A percentile compares a stretch with the other conserved stretches of the same genome.
phyloP scores from a whole-genome alignment of 2,329 filamentous ascomycete species.

The Fusarium sororula region DNA sequence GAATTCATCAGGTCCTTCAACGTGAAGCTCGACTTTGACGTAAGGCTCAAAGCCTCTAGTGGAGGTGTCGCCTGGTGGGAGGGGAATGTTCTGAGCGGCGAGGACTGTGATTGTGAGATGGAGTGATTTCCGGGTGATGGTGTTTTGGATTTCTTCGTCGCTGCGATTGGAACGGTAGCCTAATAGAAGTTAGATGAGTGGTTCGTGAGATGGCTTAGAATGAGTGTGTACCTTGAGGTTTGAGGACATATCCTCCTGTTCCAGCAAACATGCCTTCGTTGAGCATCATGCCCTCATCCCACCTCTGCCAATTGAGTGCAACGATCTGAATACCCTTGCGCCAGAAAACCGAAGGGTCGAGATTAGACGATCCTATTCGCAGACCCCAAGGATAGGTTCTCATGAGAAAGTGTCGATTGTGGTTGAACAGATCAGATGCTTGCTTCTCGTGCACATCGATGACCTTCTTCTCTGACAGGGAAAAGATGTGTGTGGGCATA shows the following conservation, averaged over 20 bases:
- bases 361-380: constrained; percentile 84
- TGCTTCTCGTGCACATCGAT: constrained; percentile 66
- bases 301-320: constrained; percentile 92
- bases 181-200: constrained; percentile 12
- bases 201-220: no score
- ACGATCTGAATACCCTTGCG: constrained; percentile 89
- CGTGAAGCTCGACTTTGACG: constrained; percentile 84
- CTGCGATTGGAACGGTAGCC: constrained; percentile 46
- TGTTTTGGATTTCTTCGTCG: constrained; percentile 34
- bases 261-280: constrained; percentile 92
- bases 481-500: constrained; percentile 76
- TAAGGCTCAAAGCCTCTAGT: constrained; percentile 76
- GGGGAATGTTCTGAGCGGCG: constrained; percentile 78
- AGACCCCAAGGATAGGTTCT: constrained; percentile 87
- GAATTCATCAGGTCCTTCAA: constrained; percentile 69
- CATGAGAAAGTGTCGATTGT: constrained; percentile 86
- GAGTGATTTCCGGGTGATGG: constrained; percentile 65
- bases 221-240: constrained; percentile 69
- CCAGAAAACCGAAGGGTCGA: constrained; percentile 88
- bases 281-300: constrained; percentile 94
- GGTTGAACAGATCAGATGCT: constrained; percentile 70
- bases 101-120: constrained; percentile 77
- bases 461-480: constrained; percentile 70
- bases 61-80: constrained; percentile 64
- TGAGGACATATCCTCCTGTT: constrained; percentile 85